phyloP scores from a whole-genome alignment of 2,329 filamentous ascomycete species.

The Ascosphaera aggregata region DNA sequence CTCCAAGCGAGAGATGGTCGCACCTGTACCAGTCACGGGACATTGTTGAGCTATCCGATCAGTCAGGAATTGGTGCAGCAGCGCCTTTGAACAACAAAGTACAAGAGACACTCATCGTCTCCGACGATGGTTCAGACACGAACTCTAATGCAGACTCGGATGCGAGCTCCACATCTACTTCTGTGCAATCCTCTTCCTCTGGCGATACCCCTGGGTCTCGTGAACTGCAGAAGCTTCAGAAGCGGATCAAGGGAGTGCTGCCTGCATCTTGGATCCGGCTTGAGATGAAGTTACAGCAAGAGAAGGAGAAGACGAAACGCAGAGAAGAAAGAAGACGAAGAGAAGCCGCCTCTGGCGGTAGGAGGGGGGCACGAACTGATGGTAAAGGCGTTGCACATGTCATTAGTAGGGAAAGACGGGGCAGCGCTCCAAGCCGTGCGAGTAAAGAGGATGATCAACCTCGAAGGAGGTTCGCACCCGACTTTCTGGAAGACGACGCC shows the following conservation, averaged over 20 bases:
- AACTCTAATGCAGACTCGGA: constrained; percentile 5
- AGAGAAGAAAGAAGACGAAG: constrained; percentile 6
- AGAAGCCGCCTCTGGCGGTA: constrained; percentile 10
- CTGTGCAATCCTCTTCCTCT: constrained; percentile 5
- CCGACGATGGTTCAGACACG: constrained; percentile 6
- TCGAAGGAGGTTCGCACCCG: constrained; percentile 5
- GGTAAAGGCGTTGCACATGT: constrained; percentile 7
- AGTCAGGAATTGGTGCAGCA: neutral
- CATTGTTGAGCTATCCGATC: constrained; percentile 3
- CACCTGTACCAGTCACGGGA: no score
- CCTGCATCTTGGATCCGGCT: constrained; percentile 25
- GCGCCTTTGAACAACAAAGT: constrained; percentile 9
- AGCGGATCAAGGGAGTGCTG: constrained; percentile 23
- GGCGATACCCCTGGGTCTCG: constrained; percentile 7
- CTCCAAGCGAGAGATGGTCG: no score
- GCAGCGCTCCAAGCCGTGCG: constrained; percentile 1
- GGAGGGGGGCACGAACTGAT: constrained; percentile 7
- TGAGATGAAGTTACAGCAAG: constrained; percentile 15
- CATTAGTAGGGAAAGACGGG: constrained; percentile 7
- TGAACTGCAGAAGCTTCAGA: constrained; percentile 14
- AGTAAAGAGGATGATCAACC: constrained; percentile 10
- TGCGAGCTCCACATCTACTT: constrained; percentile 7
- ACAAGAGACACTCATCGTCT: constrained; percentile 7
- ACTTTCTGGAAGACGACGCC: constrained; percentile 2
- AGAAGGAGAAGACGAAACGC: constrained; percentile 5